phyloP scores from a whole-genome alignment of 2,329 filamentous ascomycete species.

The Sordariomycetes sp. region DNA sequence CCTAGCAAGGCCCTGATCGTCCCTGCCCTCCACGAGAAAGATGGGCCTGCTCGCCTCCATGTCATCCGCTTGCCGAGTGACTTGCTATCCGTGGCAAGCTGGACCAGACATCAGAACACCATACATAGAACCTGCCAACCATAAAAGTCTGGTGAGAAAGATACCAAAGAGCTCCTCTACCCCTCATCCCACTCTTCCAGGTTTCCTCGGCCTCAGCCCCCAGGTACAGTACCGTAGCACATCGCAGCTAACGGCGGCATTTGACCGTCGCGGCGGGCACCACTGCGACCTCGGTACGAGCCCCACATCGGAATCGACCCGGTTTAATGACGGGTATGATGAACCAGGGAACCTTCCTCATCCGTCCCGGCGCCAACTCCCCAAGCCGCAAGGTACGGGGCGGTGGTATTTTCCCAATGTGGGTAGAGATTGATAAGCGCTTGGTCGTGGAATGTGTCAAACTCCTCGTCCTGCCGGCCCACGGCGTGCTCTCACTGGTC shows the following conservation, averaged over 20 bases:
- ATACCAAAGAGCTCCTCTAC: too few relatives aligned
- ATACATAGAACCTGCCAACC: too few relatives aligned
- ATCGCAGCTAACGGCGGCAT: too few relatives aligned
- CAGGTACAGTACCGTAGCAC: too few relatives aligned
- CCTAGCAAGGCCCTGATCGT: neutral
- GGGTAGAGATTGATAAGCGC: constrained; percentile 2
- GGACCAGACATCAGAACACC: too few relatives aligned
- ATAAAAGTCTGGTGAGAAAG: too few relatives aligned
- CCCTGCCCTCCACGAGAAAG: neutral
- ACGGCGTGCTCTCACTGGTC: neutral
- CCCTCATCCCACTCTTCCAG: too few relatives aligned
- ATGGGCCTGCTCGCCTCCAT: too few relatives aligned
- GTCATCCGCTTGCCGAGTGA: too few relatives aligned
- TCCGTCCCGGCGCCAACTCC: neutral
- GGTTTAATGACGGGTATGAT: neutral
- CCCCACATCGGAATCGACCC: neutral
- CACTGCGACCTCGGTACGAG: neutral
- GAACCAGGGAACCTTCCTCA: neutral
- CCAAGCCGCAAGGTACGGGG: neutral
- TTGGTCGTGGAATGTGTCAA: neutral
- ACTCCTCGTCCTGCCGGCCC: neutral
- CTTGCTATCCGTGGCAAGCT: too few relatives aligned
- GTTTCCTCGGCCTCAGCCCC: too few relatives aligned
- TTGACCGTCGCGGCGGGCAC: neutral
- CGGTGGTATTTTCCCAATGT: neutral